phyloP scores from a whole-genome alignment of 1,139 yeast species.

The Candida sp. region DNA sequence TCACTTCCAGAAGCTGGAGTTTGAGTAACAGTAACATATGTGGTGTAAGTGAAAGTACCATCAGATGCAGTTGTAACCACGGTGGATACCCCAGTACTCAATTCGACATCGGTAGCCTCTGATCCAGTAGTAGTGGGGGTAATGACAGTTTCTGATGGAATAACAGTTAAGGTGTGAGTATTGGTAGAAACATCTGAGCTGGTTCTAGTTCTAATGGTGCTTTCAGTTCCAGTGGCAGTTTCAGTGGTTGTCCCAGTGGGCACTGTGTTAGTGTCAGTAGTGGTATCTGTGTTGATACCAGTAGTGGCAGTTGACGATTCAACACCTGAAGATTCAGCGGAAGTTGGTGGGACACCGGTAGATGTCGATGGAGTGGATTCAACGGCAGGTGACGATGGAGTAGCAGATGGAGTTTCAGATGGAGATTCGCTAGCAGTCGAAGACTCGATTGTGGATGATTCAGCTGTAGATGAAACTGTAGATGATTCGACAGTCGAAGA shows the following conservation, averaged over 20 bases:
- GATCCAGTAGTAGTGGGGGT: neutral
- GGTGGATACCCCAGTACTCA: neutral
- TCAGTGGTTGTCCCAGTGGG: neutral
- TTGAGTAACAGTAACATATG: constrained; percentile 2
- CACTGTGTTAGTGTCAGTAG: neutral
- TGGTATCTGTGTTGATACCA: neutral
- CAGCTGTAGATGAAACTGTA: neutral
- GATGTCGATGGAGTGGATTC: neutral
- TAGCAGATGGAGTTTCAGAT: neutral
- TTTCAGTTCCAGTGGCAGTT: neutral
- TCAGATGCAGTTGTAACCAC: neutral
- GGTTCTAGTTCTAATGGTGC: neutral
- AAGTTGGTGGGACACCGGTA: neutral
- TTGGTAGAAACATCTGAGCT: neutral
- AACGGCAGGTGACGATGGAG: neutral
- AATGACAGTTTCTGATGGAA: neutral
- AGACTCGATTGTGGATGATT: neutral
- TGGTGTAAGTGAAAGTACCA: neutral
- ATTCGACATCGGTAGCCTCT: neutral
- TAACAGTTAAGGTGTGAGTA: neutral
- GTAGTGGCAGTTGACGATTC: constrained; percentile 7
- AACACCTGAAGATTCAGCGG: neutral
- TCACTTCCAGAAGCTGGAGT: constrained; percentile 2
- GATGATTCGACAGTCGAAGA: constrained; percentile 2
- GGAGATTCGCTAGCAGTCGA: neutral